These are phyloP conservation scores for Cladosporium velox DNA, from an alignment of 2,329 filamentous ascomycete species.

Conservation along the genomic window DNA sequence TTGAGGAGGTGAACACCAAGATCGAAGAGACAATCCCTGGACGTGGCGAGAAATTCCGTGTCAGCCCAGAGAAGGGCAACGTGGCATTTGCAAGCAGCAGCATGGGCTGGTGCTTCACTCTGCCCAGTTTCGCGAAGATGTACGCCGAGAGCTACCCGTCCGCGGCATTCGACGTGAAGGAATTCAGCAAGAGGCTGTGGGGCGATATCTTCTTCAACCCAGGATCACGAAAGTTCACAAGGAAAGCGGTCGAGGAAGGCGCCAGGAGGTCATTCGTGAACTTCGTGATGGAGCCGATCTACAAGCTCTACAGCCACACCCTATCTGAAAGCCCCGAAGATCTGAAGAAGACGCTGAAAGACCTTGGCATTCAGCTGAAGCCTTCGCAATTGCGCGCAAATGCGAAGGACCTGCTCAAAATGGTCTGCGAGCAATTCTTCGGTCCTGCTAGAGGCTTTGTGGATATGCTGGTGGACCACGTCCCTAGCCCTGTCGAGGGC, in stretches of 20 bases:
- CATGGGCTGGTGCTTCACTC: slow-evolving; percentile 96
- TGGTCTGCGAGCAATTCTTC: slow-evolving; percentile 95
- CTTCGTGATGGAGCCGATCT: slow-evolving; percentile 94
- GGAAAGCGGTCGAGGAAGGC: slow-evolving; percentile 78
- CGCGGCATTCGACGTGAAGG: slow-evolving; percentile 65
- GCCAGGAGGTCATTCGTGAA: slow-evolving; percentile 87
- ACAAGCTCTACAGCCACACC: slow-evolving; percentile 95
- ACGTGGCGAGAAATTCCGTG: slow-evolving; percentile 72
- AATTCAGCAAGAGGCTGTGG: slow-evolving; percentile 87
- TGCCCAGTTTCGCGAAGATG: slow-evolving; percentile 93
- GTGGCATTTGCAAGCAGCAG: slow-evolving; percentile 93
- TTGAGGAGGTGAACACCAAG: slow-evolving; percentile 95
- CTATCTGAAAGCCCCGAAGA: slow-evolving; percentile 88
- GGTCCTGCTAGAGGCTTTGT: slow-evolving; percentile 87
- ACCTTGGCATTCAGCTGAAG: slow-evolving; percentile 82
- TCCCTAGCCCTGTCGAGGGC: slow-evolving; percentile 82
- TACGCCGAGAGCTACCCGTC: slow-evolving; percentile 78
- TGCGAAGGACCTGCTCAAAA: slow-evolving; percentile 81
- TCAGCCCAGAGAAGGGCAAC: slow-evolving; percentile 96
- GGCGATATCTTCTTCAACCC: slow-evolving; percentile 97
- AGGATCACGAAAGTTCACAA: slow-evolving; percentile 82
- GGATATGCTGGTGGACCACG: slow-evolving; percentile 88
- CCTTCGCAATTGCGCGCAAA: slow-evolving; percentile 90
- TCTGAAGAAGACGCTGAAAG: slow-evolving; percentile 74
- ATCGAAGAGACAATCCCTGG: slow-evolving; percentile 87